Conservation (phyloP, 1,284 basidiomycete species). For the Cutaneotrichosporon mucoides region DNA sequence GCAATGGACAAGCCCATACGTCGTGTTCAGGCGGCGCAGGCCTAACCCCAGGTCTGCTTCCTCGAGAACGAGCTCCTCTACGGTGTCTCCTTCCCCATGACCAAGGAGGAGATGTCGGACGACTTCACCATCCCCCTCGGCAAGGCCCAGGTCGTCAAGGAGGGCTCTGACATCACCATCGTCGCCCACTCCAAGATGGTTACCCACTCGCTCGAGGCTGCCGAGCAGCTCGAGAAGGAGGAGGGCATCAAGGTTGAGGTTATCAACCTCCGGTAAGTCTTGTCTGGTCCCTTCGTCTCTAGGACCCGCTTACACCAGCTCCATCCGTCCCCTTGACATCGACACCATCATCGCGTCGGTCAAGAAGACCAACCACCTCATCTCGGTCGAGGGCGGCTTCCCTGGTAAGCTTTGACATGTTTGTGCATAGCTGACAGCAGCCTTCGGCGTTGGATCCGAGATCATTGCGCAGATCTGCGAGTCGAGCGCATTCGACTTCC, state of each 20-base stretch:
- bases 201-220: slow-evolving; percentile 84
- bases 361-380: slow-evolving; percentile 95
- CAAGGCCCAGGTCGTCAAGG: slow-evolving; percentile 93
- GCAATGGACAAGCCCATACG: not conserved
- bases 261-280: slow-evolving; percentile 77
- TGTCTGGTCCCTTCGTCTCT: no score
- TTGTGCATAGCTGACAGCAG: slow-evolving; percentile 32
- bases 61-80: slow-evolving; percentile 99
- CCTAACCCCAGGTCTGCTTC: slow-evolving; percentile 64
- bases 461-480: slow-evolving; percentile 95
- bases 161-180: slow-evolving; percentile 88
- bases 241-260: slow-evolving; percentile 93
- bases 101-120: slow-evolving; percentile 88
- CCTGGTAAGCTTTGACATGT: slow-evolving; percentile 52
- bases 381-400: slow-evolving; percentile 98
- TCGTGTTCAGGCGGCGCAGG: not conserved
- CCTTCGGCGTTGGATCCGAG: slow-evolving; percentile 96
- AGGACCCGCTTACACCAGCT: slow-evolving; percentile 31
- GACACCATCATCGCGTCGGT: slow-evolving; percentile 92
- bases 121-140: slow-evolving; percentile 93
- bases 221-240: slow-evolving; percentile 87
- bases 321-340: slow-evolving; percentile 84
- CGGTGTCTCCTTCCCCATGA: slow-evolving; percentile 94
- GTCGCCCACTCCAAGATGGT: slow-evolving; percentile 98
- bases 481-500: slow-evolving; percentile 92